These are phyloP conservation scores for Melampsora americana DNA, from an alignment of 1,284 basidiomycete species.

Conservation along the genomic window DNA sequence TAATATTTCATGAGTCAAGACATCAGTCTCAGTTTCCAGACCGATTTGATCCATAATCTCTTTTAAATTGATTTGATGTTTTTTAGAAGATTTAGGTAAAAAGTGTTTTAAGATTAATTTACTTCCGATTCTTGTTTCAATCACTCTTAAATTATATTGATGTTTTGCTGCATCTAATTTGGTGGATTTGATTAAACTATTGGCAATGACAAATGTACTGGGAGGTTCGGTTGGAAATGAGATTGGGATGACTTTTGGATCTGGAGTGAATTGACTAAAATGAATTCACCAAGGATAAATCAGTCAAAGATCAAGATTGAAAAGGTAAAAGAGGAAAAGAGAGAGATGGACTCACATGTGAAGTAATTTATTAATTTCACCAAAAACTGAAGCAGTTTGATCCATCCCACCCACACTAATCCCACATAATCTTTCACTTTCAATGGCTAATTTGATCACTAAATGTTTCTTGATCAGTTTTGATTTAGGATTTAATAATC, in stretches of 20 bases:
- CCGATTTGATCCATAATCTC: background rate
- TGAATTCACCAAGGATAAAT: background rate
- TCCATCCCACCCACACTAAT: conserved; percentile 37
- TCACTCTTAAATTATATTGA: conserved; percentile 32
- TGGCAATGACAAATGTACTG: conserved; percentile 29
- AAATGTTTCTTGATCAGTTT: conserved; percentile 9
- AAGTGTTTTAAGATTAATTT: background rate
- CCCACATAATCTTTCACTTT: conserved; percentile 16
- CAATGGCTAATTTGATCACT: conserved; percentile 13
- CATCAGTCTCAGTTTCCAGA: background rate
- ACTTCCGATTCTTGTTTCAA: conserved; percentile 20
- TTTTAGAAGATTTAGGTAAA: background rate
- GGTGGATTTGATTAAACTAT: conserved; percentile 31
- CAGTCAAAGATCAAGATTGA: background rate
- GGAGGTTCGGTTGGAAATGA: background rate
- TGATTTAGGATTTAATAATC: conserved; percentile 11
- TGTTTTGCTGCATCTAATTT: conserved; percentile 30
- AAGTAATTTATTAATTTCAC: conserved; percentile 21
- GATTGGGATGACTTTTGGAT: conserved; percentile 8
- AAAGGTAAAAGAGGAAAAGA: background rate
- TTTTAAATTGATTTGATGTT: background rate
- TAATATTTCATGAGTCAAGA: background rate
- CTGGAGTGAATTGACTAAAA: conserved; percentile 24
- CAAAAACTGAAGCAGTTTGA: conserved; percentile 37
- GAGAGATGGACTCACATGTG: conserved; percentile 16